Evolutionary conservation across 768 basidiomycete species (phyloP).

Genomic region (Boletellus ananiceps): DNA sequence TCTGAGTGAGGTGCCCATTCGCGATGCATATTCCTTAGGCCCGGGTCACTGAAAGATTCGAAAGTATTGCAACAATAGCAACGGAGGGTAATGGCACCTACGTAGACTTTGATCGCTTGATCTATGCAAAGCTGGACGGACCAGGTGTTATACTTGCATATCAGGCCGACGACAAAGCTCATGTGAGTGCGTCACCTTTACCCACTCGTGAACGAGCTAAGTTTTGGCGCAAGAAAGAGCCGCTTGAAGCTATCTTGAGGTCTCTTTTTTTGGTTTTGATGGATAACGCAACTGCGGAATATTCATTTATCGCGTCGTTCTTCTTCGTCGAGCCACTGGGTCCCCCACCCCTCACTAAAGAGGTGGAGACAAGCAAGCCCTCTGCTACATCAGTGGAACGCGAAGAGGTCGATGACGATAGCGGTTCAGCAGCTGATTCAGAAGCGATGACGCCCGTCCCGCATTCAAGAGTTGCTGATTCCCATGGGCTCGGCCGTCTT

Average conservation of each 20-base stretch:
- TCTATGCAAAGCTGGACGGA: slow-evolving; percentile 71
- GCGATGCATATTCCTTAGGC: slow-evolving; percentile 38
- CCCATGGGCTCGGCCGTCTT: slow-evolving; percentile 24
- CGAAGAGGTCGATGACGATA: slow-evolving; percentile 35
- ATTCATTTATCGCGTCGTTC: slow-evolving; percentile 81
- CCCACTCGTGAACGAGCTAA: slow-evolving; percentile 10
- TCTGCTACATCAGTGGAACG: slow-evolving; percentile 38
- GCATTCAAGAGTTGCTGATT: slow-evolving; percentile 25
- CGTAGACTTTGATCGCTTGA: slow-evolving; percentile 53
- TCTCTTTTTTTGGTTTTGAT: slow-evolving; percentile 86
- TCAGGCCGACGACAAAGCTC: slow-evolving; percentile 82
- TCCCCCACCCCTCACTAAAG: slow-evolving; percentile 30
- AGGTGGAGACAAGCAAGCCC: slow-evolving; percentile 30
- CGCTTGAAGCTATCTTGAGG: slow-evolving; percentile 78
- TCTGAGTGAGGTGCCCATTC: not conserved
- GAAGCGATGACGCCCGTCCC: slow-evolving; percentile 41
- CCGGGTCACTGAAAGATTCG: slow-evolving; percentile 65
- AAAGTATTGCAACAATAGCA: slow-evolving; percentile 51
- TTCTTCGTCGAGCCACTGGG: slow-evolving; percentile 46
- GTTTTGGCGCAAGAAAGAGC: slow-evolving; percentile 56
- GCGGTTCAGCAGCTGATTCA: slow-evolving; percentile 43
- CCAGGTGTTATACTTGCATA: slow-evolving; percentile 78
- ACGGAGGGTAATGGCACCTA: slow-evolving; percentile 36
- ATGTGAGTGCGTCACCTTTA: slow-evolving; percentile 55
- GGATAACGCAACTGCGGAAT: slow-evolving; percentile 94